Base-by-base conservation (phyloP, 345 rosid genomes). In the Populus euphratica region DNA sequence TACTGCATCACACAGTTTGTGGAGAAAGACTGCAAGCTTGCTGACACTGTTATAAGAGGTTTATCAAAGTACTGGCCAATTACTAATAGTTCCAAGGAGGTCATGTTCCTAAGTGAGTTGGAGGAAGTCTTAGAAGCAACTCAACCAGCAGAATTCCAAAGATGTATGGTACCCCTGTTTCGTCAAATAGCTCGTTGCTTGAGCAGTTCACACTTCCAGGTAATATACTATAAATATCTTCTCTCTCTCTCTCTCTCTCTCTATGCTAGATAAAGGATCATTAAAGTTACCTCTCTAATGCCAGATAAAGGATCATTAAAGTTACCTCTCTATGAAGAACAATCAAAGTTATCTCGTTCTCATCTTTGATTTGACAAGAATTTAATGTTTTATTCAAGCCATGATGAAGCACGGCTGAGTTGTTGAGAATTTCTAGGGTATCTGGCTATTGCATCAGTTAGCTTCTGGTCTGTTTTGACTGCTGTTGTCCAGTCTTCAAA, bases 181-280 rank as follows among this genome's bases (percentile, higher is more conserved):
- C 87, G 84, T 69, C 90, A 88, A 77, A 85, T 91, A 65, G 91
- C 93, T 64, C 86, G 88, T 75, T 88, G 96, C 68, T 82, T 91
- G 82, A 86, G 88, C 86, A 88, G 96, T 80, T 86, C 87, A 62
- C 96, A 91, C 83, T 91, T 91, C 76, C 96, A 91, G 96, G 96
- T 91, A 84, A 76, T 69, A 12, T 77, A 79, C 56, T 39, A 8
- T 75, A 39, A 70, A 61, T 36, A 21, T 64, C 20, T 64, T 69
- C 49, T 12, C 49, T 12, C 5, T 13, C 44, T 41, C 44, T 41
- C 11, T 41, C 49, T 12, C 49, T 44, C 49, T 10, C 49, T 43
- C 47, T n/a, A 50, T 54, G 10, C 61, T 54, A 2, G 61, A 54
- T 8, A 8, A 54, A 54, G 11, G 21, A 54, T 54, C 61, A 54